Percentiles rank a stretch among this genome's conserved stretches.
phyloP scores from a whole-genome alignment of 75 land plant genomes.

The Gnetum montanum region DNA sequence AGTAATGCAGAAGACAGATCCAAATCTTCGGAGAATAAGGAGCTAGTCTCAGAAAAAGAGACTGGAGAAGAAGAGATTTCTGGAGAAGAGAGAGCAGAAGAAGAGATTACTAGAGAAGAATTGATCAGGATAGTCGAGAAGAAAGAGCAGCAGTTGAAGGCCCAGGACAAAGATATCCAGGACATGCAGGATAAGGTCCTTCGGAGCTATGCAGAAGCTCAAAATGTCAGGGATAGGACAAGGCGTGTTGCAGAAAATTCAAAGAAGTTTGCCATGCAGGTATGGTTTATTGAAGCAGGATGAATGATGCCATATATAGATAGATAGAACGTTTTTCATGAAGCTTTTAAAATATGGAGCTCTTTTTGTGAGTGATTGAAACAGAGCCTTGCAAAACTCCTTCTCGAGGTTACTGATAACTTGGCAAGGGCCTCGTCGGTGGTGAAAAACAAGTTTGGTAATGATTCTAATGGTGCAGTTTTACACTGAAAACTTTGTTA shows the following conservation, averaged over 20 bases:
- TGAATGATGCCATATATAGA: no score
- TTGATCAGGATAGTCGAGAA: slow-evolving; percentile 54
- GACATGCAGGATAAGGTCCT: slow-evolving; percentile 74
- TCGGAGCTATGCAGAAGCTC: slow-evolving; percentile 74
- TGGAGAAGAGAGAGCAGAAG: slow-evolving; percentile 33
- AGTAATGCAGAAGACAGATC: no score
- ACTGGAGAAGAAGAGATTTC: slow-evolving; percentile 12
- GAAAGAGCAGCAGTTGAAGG: slow-evolving; percentile 46
- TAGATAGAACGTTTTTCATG: no score
- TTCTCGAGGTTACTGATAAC: slow-evolving; percentile 93
- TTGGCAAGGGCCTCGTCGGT: slow-evolving; percentile 70
- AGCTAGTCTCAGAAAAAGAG: no score
- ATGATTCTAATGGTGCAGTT: slow-evolving; percentile 52
- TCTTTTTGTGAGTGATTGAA: no score
- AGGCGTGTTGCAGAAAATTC: slow-evolving; percentile 75
- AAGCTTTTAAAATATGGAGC: no score
- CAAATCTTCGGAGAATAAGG: no score
- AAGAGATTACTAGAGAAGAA: slow-evolving; percentile 46
- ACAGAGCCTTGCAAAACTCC: slow-evolving; percentile 86
- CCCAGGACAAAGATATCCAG: slow-evolving; percentile 44
- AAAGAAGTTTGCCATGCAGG: slow-evolving; percentile 91
- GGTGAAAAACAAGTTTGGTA: slow-evolving; percentile 55
- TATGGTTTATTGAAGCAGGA: slow-evolving; percentile 14
- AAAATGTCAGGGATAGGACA: slow-evolving; percentile 72
- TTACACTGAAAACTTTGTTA: slow-evolving; percentile 54